Conservation (phyloP, 2,329 filamentous ascomycete species). For the Aspergillus sp. region DNA sequence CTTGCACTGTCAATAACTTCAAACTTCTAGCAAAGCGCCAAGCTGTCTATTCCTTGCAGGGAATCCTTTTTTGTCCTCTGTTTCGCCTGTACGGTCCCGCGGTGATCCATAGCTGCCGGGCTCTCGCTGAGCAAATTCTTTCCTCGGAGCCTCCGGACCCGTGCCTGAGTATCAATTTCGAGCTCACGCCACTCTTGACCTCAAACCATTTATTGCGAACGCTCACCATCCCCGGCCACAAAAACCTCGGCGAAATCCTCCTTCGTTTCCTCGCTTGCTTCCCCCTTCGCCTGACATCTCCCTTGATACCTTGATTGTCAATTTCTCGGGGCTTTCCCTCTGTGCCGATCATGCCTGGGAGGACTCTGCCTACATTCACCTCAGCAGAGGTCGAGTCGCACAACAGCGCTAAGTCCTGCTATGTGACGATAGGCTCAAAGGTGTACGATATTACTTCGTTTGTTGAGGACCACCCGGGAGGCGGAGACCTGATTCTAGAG, state of each 20-base stretch:
- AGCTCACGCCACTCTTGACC: constrained; percentile 30
- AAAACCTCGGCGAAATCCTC: constrained; percentile 15
- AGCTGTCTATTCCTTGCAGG: background rate
- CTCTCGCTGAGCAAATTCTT: constrained; percentile 18
- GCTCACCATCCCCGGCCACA: constrained; percentile 13
- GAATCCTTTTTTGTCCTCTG: background rate
- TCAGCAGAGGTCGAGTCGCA: constrained; percentile 79
- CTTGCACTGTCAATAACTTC: background rate
- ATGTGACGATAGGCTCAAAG: constrained; percentile 85
- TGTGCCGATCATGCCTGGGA: constrained; percentile 69
- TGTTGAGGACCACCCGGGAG: constrained; percentile 86
- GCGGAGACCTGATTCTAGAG: constrained; percentile 83
- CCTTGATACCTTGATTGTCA: constrained; percentile 6
- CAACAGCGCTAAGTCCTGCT: constrained; percentile 82
- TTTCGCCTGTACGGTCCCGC: background rate
- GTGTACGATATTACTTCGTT: constrained; percentile 97
- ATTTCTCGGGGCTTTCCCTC: constrained; percentile 4
- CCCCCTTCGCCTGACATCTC: constrained; percentile 1
- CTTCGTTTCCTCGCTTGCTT: constrained; percentile 13
- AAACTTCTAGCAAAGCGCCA: background rate
- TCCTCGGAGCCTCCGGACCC: constrained; percentile 27
- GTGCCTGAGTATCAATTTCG: constrained; percentile 23
- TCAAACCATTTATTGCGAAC: constrained; percentile 23
- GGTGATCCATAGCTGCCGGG: background rate
- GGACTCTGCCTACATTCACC: constrained; percentile 81